These are phyloP conservation scores for Pythium myriotylum DNA, from an alignment of 352 stramenopile species.

Conservation along the genomic window DNA sequence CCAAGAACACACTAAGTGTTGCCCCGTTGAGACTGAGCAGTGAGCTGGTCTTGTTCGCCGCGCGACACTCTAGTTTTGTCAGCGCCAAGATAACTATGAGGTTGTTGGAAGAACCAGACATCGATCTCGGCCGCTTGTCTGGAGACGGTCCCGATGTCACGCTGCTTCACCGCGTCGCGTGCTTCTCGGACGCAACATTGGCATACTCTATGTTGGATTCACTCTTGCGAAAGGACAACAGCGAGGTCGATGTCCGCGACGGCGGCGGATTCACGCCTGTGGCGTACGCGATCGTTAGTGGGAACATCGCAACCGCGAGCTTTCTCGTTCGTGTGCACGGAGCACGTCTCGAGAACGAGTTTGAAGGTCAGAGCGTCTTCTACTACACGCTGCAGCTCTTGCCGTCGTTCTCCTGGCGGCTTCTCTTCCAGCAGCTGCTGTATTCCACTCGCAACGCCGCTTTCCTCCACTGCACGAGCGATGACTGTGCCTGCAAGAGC, in stretches of 20 bases:
- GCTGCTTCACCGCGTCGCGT: slow-evolving; percentile 55
- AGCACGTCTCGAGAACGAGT: slow-evolving; percentile 51
- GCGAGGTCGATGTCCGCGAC: slow-evolving; percentile 57
- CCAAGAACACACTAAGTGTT: neutral
- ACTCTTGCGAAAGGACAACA: slow-evolving; percentile 29
- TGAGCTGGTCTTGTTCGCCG: slow-evolving; percentile 17
- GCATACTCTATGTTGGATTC: slow-evolving; percentile 29
- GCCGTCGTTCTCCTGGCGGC: slow-evolving; percentile 48
- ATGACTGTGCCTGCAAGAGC: slow-evolving; percentile 60
- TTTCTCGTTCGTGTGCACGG: slow-evolving; percentile 38
- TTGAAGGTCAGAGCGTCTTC: slow-evolving; percentile 61
- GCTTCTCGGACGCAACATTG: slow-evolving; percentile 33
- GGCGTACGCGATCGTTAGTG: slow-evolving; percentile 44
- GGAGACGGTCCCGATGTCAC: slow-evolving; percentile 52
- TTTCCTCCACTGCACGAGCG: slow-evolving; percentile 51
- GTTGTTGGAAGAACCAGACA: slow-evolving; percentile 33
- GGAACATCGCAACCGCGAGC: slow-evolving; percentile 38
- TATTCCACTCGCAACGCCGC: slow-evolving; percentile 31
- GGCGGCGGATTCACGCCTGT: slow-evolving; percentile 50
- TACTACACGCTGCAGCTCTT: slow-evolving; percentile 66
- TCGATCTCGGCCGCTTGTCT: slow-evolving; percentile 40
- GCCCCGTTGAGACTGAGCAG: neutral
- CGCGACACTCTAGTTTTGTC: slow-evolving; percentile 33
- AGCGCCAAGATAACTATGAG: slow-evolving; percentile 46
- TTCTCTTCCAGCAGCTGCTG: slow-evolving; percentile 41